These are phyloP conservation scores for Thalia dealbata DNA, from an alignment of 176 grass and related monocot species.

Conservation along the genomic window DNA sequence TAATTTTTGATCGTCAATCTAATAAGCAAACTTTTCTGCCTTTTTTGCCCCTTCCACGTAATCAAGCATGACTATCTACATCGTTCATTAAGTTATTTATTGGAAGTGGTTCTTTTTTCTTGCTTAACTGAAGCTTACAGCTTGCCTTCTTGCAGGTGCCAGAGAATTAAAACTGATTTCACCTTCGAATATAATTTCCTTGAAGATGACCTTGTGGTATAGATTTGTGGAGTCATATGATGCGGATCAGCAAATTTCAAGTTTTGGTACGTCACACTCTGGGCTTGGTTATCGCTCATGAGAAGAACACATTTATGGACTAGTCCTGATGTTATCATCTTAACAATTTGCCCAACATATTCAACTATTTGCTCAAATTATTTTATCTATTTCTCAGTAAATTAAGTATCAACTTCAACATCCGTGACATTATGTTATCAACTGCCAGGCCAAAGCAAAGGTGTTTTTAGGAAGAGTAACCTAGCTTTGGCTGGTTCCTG, in stretches of 20 bases:
- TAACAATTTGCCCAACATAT: neutral
- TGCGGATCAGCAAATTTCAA: neutral
- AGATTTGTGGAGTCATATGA: neutral
- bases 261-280: neutral
- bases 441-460: too few species aligned
- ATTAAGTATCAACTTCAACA: too few species aligned
- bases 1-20: neutral
- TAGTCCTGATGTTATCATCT: neutral
- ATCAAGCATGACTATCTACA: too few species aligned
- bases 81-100: too few species aligned
- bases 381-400: too few species aligned
- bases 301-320: neutral
- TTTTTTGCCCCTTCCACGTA: neutral
- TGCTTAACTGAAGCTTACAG: neutral
- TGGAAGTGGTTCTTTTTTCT: constrained; percentile 9
- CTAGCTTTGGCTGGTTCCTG: too few species aligned
- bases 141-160: constrained; percentile 53
- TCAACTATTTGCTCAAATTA: too few species aligned
- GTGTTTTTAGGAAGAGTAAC: too few species aligned
- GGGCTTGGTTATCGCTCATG: neutral
- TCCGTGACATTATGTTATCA: too few species aligned
- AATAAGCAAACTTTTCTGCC: neutral
- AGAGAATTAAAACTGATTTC: constrained; percentile 95
- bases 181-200: constrained; percentile 94
- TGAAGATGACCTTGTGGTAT: constrained; percentile 76